Base-by-base conservation (phyloP, 2,329 filamentous ascomycete species). In the Aspergillus ustus region DNA sequence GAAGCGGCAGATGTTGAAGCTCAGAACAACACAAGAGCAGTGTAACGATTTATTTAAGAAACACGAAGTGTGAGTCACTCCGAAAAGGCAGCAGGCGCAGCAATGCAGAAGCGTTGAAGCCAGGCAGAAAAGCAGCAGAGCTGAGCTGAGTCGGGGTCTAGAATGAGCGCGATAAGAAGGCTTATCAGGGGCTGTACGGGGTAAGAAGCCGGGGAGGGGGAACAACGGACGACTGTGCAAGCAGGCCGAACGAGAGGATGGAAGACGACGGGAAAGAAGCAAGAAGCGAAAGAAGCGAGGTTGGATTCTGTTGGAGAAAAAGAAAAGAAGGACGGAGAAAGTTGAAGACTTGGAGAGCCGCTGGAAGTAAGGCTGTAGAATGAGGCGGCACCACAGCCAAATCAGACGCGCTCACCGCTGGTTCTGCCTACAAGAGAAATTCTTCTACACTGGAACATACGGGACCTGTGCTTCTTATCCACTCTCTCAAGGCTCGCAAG, bases 301-400 rank as follows among this genome's bases (percentile, higher is more conserved):
- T 60, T 57, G 61, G 40, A 44, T 22, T 25, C 37, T 54, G 55
- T 59, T 63, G 57, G 63, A 56, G 40, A 40, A 66, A 57, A 61
- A 66, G 54, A 62, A 44, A 22, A 49, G 45, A 28, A 59, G 40
- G 25, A 44, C 53, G 52, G n/a, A 45, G 44, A 52, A 43, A 46
- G 60, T 40, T 57, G 53, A 62, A 62, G 60, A 60, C 43, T 44
- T 19, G 51, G 63, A 66, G 57, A 62, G 34, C 34, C 34, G 34
- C 67, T 57, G 61, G n/a, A 52, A 25, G 44, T 49, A 46, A 51
- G 45, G 44, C 49, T 57, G 53, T 34, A 62, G 54, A 63, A 67
- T 67, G 65, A 67, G 65, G 65, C 65, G 65, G 65, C 61, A 67
- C 63, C 61, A 65, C 66, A 64, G 66, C 63, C 63, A 67, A 62